Conservation (phyloP, 345 rosid species). For the Eucalyptus guilfoylei region DNA sequence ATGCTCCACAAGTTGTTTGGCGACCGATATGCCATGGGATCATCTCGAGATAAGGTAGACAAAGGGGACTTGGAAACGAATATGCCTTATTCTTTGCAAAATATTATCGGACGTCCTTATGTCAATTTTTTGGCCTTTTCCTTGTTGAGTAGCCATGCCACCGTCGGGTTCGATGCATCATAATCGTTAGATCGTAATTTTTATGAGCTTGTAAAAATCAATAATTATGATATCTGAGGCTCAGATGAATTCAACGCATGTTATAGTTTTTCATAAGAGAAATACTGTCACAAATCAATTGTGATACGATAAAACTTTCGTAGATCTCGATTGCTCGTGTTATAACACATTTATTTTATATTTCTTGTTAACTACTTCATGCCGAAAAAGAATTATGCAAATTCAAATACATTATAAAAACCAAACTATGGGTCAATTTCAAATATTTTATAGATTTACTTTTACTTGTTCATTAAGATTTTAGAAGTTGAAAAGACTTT, state of each 20-base stretch:
- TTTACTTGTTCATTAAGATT: no score
- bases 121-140: background rate
- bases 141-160: background rate
- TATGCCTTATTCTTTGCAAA: background rate
- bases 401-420: no score
- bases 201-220: background rate
- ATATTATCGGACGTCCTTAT: background rate
- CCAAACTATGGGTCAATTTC: no score
- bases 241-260: no score
- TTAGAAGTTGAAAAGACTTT: background rate
- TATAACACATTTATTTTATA: no score
- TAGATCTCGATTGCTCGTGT: fast-evolving
- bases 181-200: background rate
- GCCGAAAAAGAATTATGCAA: no score
- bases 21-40: background rate
- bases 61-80: background rate
- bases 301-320: fast-evolving
- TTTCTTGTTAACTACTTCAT: fast-evolving
- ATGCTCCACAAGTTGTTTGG: background rate
- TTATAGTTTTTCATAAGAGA: no score
- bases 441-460: no score
- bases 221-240: background rate
- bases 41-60: background rate
- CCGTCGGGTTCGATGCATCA: background rate
- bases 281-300: no score